A percentile compares a stretch with the other conserved stretches of the same genome.
These are phyloP conservation scores for Fusarium tuaranense DNA, from an alignment of 2,329 filamentous ascomycete species.

Conservation along the genomic window DNA sequence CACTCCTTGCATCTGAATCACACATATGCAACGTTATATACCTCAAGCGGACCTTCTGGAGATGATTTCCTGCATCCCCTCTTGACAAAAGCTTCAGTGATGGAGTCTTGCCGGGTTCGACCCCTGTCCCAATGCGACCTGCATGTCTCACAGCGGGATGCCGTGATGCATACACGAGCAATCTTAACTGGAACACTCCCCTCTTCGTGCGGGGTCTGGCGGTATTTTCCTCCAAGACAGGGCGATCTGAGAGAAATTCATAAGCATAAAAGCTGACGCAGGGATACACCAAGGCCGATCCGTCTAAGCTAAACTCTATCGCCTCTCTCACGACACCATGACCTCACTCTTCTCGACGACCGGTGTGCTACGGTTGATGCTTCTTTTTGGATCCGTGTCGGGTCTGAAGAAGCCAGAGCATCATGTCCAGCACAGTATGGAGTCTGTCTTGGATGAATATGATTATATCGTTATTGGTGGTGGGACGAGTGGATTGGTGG, in stretches of 20 bases:
- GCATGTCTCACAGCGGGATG: not conserved
- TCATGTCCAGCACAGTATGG: not conserved
- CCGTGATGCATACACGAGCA: not conserved
- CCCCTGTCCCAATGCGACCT: not conserved
- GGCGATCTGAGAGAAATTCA: not conserved
- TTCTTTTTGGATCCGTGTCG: not conserved
- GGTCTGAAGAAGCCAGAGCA: not conserved
- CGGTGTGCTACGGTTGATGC: not conserved
- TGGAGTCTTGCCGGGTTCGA: not conserved
- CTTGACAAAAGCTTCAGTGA: not conserved
- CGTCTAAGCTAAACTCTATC: conserved; percentile 4
- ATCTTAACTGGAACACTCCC: not conserved
- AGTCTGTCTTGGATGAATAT: not conserved
- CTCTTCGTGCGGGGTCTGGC: not conserved
- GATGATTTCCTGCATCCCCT: not conserved
- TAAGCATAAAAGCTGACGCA: not conserved
- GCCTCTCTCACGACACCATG: not conserved
- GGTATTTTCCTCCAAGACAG: not conserved
- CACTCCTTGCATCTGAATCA: not conserved
- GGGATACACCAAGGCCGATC: not conserved
- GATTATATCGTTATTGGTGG: conserved; percentile 46
- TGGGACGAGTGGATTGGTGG: conserved; percentile 47
- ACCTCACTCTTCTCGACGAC: not conserved
- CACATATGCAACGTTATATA: not conserved
- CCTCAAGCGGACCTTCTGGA: not conserved